phyloP scores from a whole-genome alignment of 2,329 filamentous ascomycete genomes.

The Colletotrichum salicis region DNA sequence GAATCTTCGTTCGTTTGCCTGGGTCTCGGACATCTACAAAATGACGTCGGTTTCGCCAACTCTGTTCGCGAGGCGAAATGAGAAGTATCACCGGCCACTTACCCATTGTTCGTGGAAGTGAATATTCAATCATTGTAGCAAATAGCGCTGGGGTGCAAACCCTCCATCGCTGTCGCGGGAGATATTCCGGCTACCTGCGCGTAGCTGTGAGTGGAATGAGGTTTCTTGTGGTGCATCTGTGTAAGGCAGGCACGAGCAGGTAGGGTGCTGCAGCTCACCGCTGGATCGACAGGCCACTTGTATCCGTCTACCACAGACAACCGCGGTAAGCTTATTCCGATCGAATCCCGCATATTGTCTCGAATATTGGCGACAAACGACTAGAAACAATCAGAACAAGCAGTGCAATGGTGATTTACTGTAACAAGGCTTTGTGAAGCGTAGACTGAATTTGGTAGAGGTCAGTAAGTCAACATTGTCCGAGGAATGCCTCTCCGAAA shows the following conservation, averaged over 20 bases:
- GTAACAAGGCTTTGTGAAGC: not conserved
- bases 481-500: not conserved
- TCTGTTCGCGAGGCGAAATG: not conserved
- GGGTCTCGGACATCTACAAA: not conserved
- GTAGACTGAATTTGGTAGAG: not conserved
- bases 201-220: not conserved
- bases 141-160: not conserved
- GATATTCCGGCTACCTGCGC: not conserved
- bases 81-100: not conserved
- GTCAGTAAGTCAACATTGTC: not conserved
- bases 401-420: not conserved
- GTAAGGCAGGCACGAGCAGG: too few species aligned
- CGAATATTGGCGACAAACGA: not conserved
- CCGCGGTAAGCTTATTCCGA: conserved; percentile 9
- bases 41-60: conserved; percentile 19
- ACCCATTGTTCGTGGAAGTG: not conserved
- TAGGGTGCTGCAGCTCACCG: conserved; percentile 18
- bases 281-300: conserved; percentile 22
- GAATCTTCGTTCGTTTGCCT: not conserved
- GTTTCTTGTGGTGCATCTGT: not conserved
- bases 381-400: not conserved
- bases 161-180: not conserved
- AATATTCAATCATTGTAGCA: not conserved
- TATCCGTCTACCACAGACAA: not conserved
- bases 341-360: not conserved